Conservation (phyloP, 345 rosid species). For the Brassica incana region DNA sequence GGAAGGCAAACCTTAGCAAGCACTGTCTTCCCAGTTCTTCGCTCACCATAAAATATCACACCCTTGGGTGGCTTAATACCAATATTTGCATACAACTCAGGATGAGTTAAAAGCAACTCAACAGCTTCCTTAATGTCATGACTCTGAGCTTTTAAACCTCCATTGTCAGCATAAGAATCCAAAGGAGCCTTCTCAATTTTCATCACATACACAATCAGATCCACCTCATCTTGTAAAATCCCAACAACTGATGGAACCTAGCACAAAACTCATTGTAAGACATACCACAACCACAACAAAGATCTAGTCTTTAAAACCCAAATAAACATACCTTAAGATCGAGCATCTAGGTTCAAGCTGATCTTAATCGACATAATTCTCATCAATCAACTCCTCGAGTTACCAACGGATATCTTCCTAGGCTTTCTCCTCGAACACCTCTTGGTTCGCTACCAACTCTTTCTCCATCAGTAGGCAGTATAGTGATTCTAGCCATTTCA, state of each 20-base stretch:
- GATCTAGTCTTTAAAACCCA: not conserved
- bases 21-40: conserved; percentile 95
- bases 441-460: too few relatives aligned
- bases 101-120: conserved; percentile 95
- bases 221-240: conserved; percentile 94
- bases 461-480: not conserved
- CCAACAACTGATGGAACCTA: conserved; percentile 96
- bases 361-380: conserved; percentile 85
- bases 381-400: conserved; percentile 91
- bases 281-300: conserved; percentile 2
- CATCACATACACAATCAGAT: conserved; percentile 99
- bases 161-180: conserved; percentile 97
- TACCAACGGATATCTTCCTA: conserved; percentile 74
- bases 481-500: conserved; percentile 37
- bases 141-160: conserved; percentile 97
- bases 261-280: not conserved
- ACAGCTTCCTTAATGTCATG: conserved; percentile 99
- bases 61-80: conserved; percentile 99
- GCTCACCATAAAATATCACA: conserved; percentile 96
- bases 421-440: too few relatives aligned
- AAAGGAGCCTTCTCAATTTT: conserved; percentile 93
- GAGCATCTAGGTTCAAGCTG: conserved; percentile 97
- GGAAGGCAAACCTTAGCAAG: conserved; percentile 73
- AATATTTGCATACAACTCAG: conserved; percentile 92
- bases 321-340: conserved; percentile 54